These are phyloP conservation scores for Penicillium sp. DNA, from an alignment of 2,329 filamentous ascomycete species.

Conservation along the genomic window DNA sequence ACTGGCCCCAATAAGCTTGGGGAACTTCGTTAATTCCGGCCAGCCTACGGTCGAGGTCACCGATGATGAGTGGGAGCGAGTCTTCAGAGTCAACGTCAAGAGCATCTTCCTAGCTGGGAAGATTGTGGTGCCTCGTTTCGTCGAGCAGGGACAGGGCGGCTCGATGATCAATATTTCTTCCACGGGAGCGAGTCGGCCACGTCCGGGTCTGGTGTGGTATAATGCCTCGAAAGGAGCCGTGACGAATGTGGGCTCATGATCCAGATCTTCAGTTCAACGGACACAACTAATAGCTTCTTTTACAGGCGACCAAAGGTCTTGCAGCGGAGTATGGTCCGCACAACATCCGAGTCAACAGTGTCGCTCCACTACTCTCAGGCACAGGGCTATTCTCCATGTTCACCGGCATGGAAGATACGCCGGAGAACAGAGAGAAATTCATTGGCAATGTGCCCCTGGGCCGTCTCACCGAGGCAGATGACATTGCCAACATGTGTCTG, in stretches of 20 bases:
- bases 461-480: slow-evolving; percentile 48
- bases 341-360: slow-evolving; percentile 69
- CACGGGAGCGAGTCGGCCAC: slow-evolving; percentile 42
- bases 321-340: slow-evolving; percentile 71
- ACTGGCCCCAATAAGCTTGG: not conserved
- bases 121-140: slow-evolving; percentile 35
- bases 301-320: slow-evolving; percentile 60
- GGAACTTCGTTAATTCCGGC: not conserved
- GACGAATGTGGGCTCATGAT: slow-evolving; percentile 38
- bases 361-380: slow-evolving; percentile 65
- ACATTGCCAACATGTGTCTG: slow-evolving; percentile 68
- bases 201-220: slow-evolving; percentile 48
- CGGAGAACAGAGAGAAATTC: slow-evolving; percentile 46
- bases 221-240: slow-evolving; percentile 47
- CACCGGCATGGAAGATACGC: slow-evolving; percentile 44
- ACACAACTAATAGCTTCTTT: not conserved
- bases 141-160: slow-evolving; percentile 42
- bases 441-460: slow-evolving; percentile 46
- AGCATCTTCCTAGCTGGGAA: slow-evolving; percentile 40
- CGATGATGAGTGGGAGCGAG: slow-evolving; percentile 44
- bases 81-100: slow-evolving; percentile 47
- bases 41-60: slow-evolving; percentile 45
- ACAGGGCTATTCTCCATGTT: slow-evolving; percentile 59
- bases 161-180: slow-evolving; percentile 47
- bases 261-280: not conserved